A percentile compares a stretch with the other conserved stretches of the same genome.
phyloP scores from a whole-genome alignment of 2,329 filamentous ascomycete species.

The Cryphonectria parasitica region DNA sequence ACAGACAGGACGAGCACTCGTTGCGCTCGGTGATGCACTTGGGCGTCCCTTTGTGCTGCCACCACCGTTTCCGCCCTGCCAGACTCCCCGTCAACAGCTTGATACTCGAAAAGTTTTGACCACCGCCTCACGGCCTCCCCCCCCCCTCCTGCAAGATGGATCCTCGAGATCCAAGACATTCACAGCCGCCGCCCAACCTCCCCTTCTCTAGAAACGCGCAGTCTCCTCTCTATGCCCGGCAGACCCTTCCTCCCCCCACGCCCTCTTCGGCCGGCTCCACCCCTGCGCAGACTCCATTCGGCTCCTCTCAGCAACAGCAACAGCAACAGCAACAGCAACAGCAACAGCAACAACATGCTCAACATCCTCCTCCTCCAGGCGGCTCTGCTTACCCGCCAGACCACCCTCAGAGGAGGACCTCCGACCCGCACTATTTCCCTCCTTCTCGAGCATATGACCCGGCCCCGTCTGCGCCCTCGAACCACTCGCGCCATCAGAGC shows the following conservation, averaged over 20 bases:
- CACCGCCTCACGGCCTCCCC: background rate
- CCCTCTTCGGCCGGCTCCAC: conserved; percentile 28
- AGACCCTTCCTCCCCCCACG: conserved; percentile 34
- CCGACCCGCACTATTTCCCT: conserved; percentile 49
- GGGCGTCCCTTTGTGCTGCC: conserved; percentile 3
- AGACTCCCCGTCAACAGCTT: background rate
- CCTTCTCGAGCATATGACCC: conserved; percentile 41
- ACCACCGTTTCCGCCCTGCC: background rate
- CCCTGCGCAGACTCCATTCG: conserved; percentile 29
- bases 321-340: conserved; percentile 30
- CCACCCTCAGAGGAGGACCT: conserved; percentile 43
- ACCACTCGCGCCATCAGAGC: conserved; percentile 49
- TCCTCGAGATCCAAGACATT: conserved; percentile 39
- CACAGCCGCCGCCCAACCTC: conserved; percentile 38
- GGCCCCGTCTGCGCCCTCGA: conserved; percentile 36
- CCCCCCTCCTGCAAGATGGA: conserved; percentile 25
- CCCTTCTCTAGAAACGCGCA: conserved; percentile 41
- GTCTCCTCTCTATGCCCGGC: conserved; percentile 39
- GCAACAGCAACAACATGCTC: conserved; percentile 24
- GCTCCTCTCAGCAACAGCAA: conserved; percentile 26
- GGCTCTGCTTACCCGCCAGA: conserved; percentile 37
- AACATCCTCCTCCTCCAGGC: conserved; percentile 33
- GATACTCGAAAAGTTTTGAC: conserved; percentile 12
- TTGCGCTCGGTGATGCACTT: conserved; percentile 6
- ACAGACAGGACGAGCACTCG: background rate